Evolutionary conservation across 1,284 basidiomycete genomes (phyloP).

Genomic region (Tilletia setariae): DNA sequence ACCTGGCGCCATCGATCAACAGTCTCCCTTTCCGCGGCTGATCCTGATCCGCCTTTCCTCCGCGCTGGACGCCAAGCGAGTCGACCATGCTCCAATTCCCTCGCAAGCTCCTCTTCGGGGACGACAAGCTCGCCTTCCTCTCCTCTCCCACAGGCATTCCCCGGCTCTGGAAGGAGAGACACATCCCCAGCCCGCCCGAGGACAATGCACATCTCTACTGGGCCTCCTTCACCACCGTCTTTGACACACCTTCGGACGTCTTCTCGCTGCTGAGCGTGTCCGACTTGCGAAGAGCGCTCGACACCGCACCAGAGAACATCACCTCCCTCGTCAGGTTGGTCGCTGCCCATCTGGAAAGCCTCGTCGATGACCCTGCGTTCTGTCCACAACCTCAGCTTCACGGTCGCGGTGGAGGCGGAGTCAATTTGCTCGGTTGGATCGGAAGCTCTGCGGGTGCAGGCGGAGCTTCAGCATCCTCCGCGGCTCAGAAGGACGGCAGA

Average conservation of each 20-base stretch:
- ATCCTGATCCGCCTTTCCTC: neutral
- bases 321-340: slow-evolving; percentile 44
- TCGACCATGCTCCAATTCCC: slow-evolving; percentile 30
- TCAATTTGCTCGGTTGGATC: neutral
- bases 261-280: slow-evolving; percentile 35
- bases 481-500: slow-evolving; percentile 16
- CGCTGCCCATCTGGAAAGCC: slow-evolving; percentile 44
- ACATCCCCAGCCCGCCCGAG: slow-evolving; percentile 30
- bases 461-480: neutral
- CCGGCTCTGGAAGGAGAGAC: slow-evolving; percentile 39
- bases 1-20: no score
- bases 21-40: no score
- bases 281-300: slow-evolving; percentile 35
- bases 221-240: slow-evolving; percentile 32
- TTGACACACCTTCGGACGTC: slow-evolving; percentile 41
- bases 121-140: slow-evolving; percentile 34
- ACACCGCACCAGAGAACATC: slow-evolving; percentile 43
- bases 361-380: slow-evolving; percentile 41
- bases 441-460: neutral
- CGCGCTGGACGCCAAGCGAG: neutral
- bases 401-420: neutral
- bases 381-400: slow-evolving; percentile 18
- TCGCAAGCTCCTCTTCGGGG: slow-evolving; percentile 31
- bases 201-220: slow-evolving; percentile 42
- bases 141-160: slow-evolving; percentile 32